These are phyloP conservation scores for Heritiera fomes DNA, from an alignment of 345 rosid genomes.

Conservation along the genomic window DNA sequence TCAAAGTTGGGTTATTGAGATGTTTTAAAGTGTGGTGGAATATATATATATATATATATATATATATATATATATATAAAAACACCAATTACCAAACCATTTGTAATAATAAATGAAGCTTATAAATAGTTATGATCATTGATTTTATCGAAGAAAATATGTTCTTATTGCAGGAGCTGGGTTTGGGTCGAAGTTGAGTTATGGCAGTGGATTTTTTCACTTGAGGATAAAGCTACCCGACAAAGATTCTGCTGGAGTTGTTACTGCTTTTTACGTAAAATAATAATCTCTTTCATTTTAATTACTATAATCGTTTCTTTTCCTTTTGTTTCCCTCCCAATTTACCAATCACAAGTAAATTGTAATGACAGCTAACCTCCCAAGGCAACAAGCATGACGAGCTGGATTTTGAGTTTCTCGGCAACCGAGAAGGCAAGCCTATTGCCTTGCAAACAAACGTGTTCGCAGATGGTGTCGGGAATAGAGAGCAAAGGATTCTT, in stretches of 20 bases:
- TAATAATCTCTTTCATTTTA: not conserved
- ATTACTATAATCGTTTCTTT: too few relatives aligned
- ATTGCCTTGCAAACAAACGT: slow-evolving; percentile 61
- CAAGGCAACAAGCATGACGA: slow-evolving; percentile 51
- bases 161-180: slow-evolving; percentile 41
- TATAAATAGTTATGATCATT: too few relatives aligned
- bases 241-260: slow-evolving; percentile 61
- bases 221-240: slow-evolving; percentile 51
- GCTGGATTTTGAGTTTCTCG: slow-evolving; percentile 74
- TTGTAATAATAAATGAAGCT: too few relatives aligned
- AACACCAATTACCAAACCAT: too few relatives aligned
- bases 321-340: not conserved
- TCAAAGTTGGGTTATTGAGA: too few relatives aligned
- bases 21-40: too few relatives aligned
- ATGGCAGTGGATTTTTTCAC: slow-evolving; percentile 57
- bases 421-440: slow-evolving; percentile 59
- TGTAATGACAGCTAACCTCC: slow-evolving; percentile 47
- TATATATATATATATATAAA: too few relatives aligned
- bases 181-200: slow-evolving; percentile 49
- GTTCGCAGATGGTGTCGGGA: slow-evolving; percentile 48
- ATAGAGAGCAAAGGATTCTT: slow-evolving; percentile 54
- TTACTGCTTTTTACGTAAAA: slow-evolving; percentile 64
- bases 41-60: too few relatives aligned
- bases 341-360: not conserved
- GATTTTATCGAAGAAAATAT: not conserved